Base-by-base conservation (phyloP, 1,139 yeast species). In the Sugiyamaella castrensis region DNA sequence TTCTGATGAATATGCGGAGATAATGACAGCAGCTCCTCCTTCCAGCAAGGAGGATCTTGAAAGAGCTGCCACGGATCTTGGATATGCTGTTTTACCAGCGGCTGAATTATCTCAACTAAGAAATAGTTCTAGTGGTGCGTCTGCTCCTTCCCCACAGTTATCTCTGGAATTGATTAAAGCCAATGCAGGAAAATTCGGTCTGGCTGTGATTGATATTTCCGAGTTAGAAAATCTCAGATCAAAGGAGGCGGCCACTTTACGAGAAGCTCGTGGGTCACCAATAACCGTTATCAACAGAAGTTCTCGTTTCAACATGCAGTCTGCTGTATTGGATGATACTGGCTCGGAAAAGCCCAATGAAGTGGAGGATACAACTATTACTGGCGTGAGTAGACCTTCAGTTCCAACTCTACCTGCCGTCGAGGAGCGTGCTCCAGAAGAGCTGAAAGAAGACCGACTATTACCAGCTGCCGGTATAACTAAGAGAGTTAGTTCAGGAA, bases 141-240 rank as follows among this genome's bases (percentile, higher is more conserved):
- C 60, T 4, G 24, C 24, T 19, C 5, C 24, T 4, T 19, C 24
- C 3, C 24, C 3, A 19, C 24, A 4, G 8, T 30, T 28, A 5
- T 42, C 35, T 11, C 40, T 34, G 1, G 46, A 35, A 11, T 34
- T 16, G 15, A 35, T 60, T 36, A 51, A 51, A 27, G 38, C 40
- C 11, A 53, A 50, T 30, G 64, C 63, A 1, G 53, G 50, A 31
- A 46, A 49, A 41, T 58, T 73, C 37, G 79, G 80, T 1, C 66
- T 72, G 64, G 69, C 69, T 2, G 66, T 72, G 4, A 47, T 77
- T 4, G 55, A 65, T 8, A 50, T 53, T 11, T 61, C 60, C 8
- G 73, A 69, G 37, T 59, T 63, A 50, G 57, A 64, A 37, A 50
- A 40, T 24, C 54, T 62, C 15, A 53, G 48, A 12, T 45, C 43